Conservation (phyloP, 495 filamentous ascomycete species). For the Daldinia vernicosa region DNA sequence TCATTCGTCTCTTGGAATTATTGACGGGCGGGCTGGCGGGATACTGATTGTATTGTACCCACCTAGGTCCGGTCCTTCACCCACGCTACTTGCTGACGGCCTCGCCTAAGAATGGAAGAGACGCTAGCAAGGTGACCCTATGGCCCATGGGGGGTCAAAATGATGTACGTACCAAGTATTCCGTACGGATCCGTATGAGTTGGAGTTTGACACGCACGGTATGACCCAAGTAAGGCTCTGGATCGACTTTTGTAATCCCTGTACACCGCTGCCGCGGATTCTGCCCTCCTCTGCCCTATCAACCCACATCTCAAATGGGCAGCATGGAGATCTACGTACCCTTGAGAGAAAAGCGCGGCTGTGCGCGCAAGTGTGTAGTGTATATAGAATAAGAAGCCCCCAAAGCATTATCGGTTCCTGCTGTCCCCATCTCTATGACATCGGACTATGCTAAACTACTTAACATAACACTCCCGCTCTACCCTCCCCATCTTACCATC, state of each 20-base stretch:
- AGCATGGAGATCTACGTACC: constrained; percentile 28
- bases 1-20: not conserved
- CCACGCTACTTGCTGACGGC: constrained; percentile 10
- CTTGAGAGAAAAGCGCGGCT: constrained; percentile 32
- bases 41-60: constrained; percentile 2
- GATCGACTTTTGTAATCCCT: constrained; percentile 6
- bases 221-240: constrained; percentile 10
- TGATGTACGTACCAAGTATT: constrained; percentile 1
- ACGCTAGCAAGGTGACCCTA: constrained; percentile 6
- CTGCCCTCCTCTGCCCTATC: constrained; percentile 35
- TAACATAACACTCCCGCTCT: constrained; percentile 13
- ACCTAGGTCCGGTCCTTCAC: constrained; percentile 6
- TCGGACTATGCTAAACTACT: constrained; percentile 23
- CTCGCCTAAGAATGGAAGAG: constrained; percentile 9
- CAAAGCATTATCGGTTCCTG: constrained; percentile 43
- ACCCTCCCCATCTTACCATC: constrained; percentile 14
- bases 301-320: constrained; percentile 31
- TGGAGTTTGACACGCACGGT: not conserved
- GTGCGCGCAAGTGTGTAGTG: constrained; percentile 40
- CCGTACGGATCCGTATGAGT: too few relatives aligned
- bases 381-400: constrained; percentile 45
- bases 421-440: constrained; percentile 41
- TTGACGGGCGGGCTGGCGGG: constrained; percentile 3
- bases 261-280: constrained; percentile 23
- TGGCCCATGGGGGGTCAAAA: constrained; percentile 7